Evolutionary conservation across 495 filamentous ascomycete genomes (phyloP), one percentile per base, ranked within the genome.

Genomic region (Xanthoparmelia taractica): DNA sequence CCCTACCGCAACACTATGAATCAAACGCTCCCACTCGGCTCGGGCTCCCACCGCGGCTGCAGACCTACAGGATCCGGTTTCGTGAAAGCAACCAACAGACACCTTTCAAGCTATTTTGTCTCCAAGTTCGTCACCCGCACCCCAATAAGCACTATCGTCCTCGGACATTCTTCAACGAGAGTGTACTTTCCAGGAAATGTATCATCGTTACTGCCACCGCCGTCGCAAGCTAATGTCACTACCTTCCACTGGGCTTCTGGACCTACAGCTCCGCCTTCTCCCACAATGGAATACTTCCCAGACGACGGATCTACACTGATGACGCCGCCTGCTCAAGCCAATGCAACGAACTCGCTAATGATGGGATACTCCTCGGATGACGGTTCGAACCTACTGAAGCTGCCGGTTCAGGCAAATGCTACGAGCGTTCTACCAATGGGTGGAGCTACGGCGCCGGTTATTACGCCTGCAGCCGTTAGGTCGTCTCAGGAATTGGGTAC

Each of bases 1-100:
- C 60, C 60, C 13, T 63, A 57, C 38, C 60, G 55, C 54, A 63
- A 63, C 13, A 34, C 37, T 11, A 63, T 29, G 17, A 63, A 63
- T 18, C 27, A 41, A 25, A 57, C 60, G 11, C 37, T 25, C 43
- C 50, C 38, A 29, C 13, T 31, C 25, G 60, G 60, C 12, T 57
- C 52, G 18, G 60, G 60, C 29, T 34, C 41, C 25, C 57, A 50
- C 29, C 50, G 10, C 36, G 50, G 11, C 12, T 54, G 23, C n/a
- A 23, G 37, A 33, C 52, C 43, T 8, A 47, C 60, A 18, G 60
- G 34, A 17, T 57, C 52, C 17, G 50, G 60, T 55, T 47, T 57
- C 38, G 11, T 11, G 17, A n/a, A 36, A n/a, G n/a, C 37, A 8
- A 57, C 36, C 4, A 18, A 33, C 17, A 41, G 52, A 37, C 8